Evolutionary conservation across 345 rosid species (phyloP).

Genomic region (Eucalyptus guilfoylei): DNA sequence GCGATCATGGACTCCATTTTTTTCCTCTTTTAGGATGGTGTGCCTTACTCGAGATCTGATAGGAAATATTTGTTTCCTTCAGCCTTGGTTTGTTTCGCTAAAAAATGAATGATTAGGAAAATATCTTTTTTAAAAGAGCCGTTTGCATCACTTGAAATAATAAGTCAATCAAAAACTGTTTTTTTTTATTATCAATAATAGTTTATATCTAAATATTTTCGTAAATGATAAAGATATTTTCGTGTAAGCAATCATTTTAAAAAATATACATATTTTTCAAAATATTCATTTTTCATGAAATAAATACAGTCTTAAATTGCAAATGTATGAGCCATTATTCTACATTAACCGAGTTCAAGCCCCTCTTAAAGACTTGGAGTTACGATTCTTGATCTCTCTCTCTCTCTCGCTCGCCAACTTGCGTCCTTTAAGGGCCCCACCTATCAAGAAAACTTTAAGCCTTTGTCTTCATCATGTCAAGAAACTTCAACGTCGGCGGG

Average conservation of each 20-base stretch:
- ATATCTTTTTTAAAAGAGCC: neutral
- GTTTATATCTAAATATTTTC: neutral
- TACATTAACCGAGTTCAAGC: neutral
- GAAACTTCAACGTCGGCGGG: neutral
- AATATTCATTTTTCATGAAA: neutral
- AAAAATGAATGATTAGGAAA: rapidly evolving
- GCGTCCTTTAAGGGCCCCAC: neutral
- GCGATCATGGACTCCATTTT: neutral
- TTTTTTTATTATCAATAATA: neutral
- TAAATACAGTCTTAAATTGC: neutral
- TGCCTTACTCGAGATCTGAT: rapidly evolving
- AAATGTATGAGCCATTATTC: neutral
- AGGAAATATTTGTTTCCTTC: neutral
- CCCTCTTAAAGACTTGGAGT: neutral
- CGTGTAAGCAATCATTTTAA: neutral
- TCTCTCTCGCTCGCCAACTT: neutral
- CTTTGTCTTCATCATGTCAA: neutral
- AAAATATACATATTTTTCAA: neutral
- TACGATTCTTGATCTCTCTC: neutral
- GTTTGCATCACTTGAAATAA: neutral
- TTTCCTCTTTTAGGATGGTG: neutral
- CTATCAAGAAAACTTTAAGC: neutral
- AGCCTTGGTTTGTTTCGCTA: neutral
- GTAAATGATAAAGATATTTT: neutral
- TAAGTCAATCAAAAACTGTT: neutral